Base-by-base conservation (phyloP, 2,329 filamentous ascomycete genomes). In the Cladosporium sp. region DNA sequence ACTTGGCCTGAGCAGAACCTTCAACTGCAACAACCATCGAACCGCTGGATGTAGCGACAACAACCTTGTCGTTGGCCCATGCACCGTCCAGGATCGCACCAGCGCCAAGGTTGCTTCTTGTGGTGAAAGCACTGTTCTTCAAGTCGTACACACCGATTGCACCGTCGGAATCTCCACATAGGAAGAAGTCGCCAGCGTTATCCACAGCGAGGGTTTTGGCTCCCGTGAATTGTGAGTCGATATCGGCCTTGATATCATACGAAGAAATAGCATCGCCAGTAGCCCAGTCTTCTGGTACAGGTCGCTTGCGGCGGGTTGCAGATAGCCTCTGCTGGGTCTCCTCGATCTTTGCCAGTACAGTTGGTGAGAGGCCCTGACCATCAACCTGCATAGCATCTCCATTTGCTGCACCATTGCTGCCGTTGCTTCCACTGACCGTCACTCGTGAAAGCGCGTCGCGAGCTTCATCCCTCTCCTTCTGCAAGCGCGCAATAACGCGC, bases 351-450 rank as follows among this genome's bases (percentile, higher is more conserved):
- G 86, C 86, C 23, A 87, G 82, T 58, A 97, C 81, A 16, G 85
- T 85, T 53, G 91, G 88, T 2, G 93, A 88, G 35, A 99, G 82
- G 28, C 86, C 87, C 72, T 93, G 88, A 63, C 85, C 88, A 76
- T 99, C 95, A 21, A 99, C 89, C 70, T 95, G 91, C 95, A 99
- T 99, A 21, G 90, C 89, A 77, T 98, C 95, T 31, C 89, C 91
- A 72, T 87, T 79, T 56, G 80, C 79, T 65, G 79, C 78, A 68
- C 78, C 78, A 66, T 76, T 75, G 11, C 70, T 52, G 46, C 69
- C 67, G n/a, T 64, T 64, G 65, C 80, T 80, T 55, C 80, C 81
- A 31, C 88, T 88, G 53, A 97, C 88, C 1, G 91, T 91, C 16
- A 98, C 86, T 76, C 91, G 92, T 40, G 92, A 92, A 61, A 99